phyloP scores from a whole-genome alignment of 495 filamentous ascomycete species.

The Talaromyces adpressus region DNA sequence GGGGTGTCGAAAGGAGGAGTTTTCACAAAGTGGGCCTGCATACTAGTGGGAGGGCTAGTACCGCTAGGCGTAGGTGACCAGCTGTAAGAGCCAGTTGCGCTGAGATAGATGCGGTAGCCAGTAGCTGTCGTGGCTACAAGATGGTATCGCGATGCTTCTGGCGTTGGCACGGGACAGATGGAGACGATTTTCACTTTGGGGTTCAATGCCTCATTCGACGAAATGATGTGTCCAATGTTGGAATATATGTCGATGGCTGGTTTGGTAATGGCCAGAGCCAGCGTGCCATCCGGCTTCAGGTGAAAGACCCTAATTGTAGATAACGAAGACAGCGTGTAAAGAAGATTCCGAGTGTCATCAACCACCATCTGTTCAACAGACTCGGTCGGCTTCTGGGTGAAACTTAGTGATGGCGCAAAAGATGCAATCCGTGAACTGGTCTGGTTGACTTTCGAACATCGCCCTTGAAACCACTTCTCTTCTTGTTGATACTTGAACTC shows the following conservation, averaged over 20 bases:
- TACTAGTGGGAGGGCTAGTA: slow-evolving; percentile 73
- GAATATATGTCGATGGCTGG: slow-evolving; percentile 46
- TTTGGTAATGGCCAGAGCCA: slow-evolving; percentile 52
- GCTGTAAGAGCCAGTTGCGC: slow-evolving; percentile 72
- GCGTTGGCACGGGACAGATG: slow-evolving; percentile 72
- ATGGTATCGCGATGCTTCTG: slow-evolving; percentile 76
- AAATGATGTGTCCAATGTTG: slow-evolving; percentile 75
- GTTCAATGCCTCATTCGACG: slow-evolving; percentile 57
- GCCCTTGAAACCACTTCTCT: slow-evolving; percentile 87
- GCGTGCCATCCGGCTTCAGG: slow-evolving; percentile 49
- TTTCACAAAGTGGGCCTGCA: slow-evolving; percentile 93
- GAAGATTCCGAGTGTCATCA: slow-evolving; percentile 77
- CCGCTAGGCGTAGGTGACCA: slow-evolving; percentile 49
- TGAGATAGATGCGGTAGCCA: slow-evolving; percentile 86
- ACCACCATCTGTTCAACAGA: slow-evolving; percentile 67
- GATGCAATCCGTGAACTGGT: slow-evolving; percentile 67
- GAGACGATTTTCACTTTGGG: slow-evolving; percentile 65
- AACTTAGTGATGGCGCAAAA: slow-evolving; percentile 52
- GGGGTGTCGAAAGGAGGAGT: slow-evolving; percentile 63
- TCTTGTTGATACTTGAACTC: slow-evolving; percentile 95
- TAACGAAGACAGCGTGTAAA: slow-evolving; percentile 82
- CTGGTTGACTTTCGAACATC: slow-evolving; percentile 78
- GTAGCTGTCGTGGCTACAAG: slow-evolving; percentile 86
- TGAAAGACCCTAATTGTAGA: slow-evolving; percentile 85
- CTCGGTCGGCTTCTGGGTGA: slow-evolving; percentile 49